These are phyloP conservation scores for Coprinopsis marcescibilis DNA, from an alignment of 768 basidiomycete species.

Conservation along the genomic window DNA sequence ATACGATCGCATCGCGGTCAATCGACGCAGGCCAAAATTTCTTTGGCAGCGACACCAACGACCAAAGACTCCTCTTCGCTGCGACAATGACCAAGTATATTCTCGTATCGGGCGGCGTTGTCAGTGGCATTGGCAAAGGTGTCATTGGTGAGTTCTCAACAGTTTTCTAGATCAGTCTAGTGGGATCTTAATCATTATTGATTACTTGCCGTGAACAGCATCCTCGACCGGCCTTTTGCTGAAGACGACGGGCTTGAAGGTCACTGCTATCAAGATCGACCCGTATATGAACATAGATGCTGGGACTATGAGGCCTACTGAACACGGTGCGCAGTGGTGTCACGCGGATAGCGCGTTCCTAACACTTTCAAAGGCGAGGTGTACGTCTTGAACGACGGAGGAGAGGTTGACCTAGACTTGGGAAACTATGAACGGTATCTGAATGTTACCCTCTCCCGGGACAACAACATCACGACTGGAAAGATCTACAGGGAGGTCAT, in stretches of 20 bases:
- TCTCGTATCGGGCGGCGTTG: constrained; percentile 92
- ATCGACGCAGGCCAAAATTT: constrained; percentile 1
- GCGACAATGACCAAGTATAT: constrained; percentile 88
- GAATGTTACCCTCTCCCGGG: constrained; percentile 86
- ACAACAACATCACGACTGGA: constrained; percentile 98
- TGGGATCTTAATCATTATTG: not conserved
- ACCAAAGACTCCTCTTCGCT: not conserved
- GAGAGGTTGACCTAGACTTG: constrained; percentile 95
- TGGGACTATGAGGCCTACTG: constrained; percentile 97
- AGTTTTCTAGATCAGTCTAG: not conserved
- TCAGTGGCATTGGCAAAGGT: constrained; percentile 98
- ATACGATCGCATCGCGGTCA: no score
- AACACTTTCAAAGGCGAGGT: constrained; percentile 68
- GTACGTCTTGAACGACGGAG: constrained; percentile 96
- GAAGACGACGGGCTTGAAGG: constrained; percentile 92
- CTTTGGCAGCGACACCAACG: not conserved
- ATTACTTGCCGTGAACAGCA: constrained; percentile 42
- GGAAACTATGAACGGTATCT: constrained; percentile 99
- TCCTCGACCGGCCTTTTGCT: constrained; percentile 94
- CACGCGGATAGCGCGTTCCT: constrained; percentile 1
- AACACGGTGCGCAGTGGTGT: constrained; percentile 68
- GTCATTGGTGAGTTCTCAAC: constrained; percentile 74
- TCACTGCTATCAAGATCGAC: constrained; percentile 99
- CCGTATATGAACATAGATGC: constrained; percentile 99
- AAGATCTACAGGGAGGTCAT: constrained; percentile 98